These are phyloP conservation scores for Sistotremastrum niveocremeum DNA, from an alignment of 768 basidiomycete genomes.

Conservation along the genomic window DNA sequence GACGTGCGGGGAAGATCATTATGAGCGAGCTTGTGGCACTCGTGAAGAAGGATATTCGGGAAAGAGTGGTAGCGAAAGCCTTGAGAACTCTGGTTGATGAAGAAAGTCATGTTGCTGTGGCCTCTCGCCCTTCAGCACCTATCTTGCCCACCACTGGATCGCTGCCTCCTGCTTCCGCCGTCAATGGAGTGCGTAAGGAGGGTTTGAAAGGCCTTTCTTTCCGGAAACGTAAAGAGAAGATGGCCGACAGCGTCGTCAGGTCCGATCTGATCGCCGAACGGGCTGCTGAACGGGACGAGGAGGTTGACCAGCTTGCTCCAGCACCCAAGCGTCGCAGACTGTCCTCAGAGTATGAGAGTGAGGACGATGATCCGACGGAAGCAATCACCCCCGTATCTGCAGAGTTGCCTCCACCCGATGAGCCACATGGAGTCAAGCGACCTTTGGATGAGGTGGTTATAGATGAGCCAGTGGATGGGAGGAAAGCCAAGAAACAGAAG, in stretches of 20 bases:
- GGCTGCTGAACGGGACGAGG: conserved; percentile 16
- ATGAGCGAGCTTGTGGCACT: conserved; percentile 38
- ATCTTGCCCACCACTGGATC: neutral
- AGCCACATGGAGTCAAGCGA: neutral
- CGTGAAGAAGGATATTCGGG: conserved; percentile 53
- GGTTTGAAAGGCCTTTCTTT: conserved; percentile 34
- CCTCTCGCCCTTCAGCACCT: neutral
- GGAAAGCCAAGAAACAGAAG: conserved; percentile 5
- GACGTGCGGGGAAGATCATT: conserved; percentile 41
- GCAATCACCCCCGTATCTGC: too few relatives aligned
- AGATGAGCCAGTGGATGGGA: neutral
- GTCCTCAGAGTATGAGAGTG: too few relatives aligned
- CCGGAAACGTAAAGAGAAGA: conserved; percentile 34
- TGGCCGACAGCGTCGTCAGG: conserved; percentile 30
- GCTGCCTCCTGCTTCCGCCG: neutral
- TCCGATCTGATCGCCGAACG: conserved; percentile 17
- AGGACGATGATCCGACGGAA: too few relatives aligned
- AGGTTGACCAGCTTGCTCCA: conserved; percentile 20
- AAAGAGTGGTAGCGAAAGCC: conserved; percentile 42
- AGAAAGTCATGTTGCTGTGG: conserved; percentile 19
- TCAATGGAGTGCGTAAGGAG: conserved; percentile 11
- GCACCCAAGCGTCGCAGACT: neutral
- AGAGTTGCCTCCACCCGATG: too few relatives aligned
- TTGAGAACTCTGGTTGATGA: conserved; percentile 39
- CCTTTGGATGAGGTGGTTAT: neutral